Evolutionary conservation across 495 filamentous ascomycete species (phyloP), one percentile per base, ranked within the genome.

Genomic region (Staphylotrichum longicolle): DNA sequence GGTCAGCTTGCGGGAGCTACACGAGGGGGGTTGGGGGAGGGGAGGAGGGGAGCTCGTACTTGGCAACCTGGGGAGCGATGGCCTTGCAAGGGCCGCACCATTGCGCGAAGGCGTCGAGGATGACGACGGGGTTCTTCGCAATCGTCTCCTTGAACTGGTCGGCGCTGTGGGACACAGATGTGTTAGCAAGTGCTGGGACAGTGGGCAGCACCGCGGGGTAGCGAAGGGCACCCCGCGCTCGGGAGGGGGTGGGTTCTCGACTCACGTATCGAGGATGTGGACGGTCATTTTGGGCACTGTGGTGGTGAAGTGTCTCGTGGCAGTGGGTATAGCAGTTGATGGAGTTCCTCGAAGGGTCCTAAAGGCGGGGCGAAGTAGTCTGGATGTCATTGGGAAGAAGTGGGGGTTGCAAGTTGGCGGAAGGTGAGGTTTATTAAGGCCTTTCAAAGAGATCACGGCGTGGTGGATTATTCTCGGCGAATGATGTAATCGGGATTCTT

Each of bases 81-180:
- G 83, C 80, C 81, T 91, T 96, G 87, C 93, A 98, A 58, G 93
- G 93, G 60, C 91, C 93, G 82, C 93, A 98, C 93, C 93, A 98
- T 41, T 77, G 83, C 48, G 93, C 93, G 73, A 88, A 90, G 78
- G 85, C 91, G 81, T 98, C 93, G 74, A 96, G 71, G 65, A 97
- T 78, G 65, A 96, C 81, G 64, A 89, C 73, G 12, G 80, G 80
- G 75, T 83, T 66, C 7, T 72, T 60, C 40, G 75, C 66, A 56
- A 91, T 60, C 47, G 82, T 83, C 57, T 72, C 62, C 54, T 86
- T 77, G 79, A 86, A 96, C 39, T 86, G 80, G 0, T 75, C 72
- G 64, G 78, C 78, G 59, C 90, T 96, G 70, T 74, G 63, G 61
- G 32, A 12, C 41, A 54, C 14, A n/a, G n/a, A 0, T 27, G 35